Conservation (phyloP, 345 rosid species). For the Eucalyptus urophylla region DNA sequence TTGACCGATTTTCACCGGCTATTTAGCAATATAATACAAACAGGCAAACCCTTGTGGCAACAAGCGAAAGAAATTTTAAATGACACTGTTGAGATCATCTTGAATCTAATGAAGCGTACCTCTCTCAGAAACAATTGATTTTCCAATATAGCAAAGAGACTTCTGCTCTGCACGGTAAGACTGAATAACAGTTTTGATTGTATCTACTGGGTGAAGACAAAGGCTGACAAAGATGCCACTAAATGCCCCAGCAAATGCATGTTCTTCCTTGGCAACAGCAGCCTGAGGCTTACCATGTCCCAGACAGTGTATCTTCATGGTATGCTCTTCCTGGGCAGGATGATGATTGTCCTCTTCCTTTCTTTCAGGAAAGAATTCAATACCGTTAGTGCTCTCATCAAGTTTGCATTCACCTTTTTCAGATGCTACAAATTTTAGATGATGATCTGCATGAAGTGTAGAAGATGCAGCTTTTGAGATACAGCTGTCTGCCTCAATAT, state of each 20-base stretch:
- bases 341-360: neutral
- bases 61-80: neutral
- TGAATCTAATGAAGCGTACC: conserved; percentile 20
- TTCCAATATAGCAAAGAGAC: conserved; percentile 48
- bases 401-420: neutral
- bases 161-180: conserved; percentile 60
- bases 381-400: neutral
- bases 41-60: neutral
- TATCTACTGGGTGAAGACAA: conserved; percentile 90
- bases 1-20: neutral
- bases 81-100: neutral
- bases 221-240: conserved; percentile 80
- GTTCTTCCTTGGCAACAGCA: conserved; percentile 53
- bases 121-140: conserved; percentile 79
- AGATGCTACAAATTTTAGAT: conserved; percentile 13
- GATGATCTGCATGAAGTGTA: conserved; percentile 14
- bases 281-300: conserved; percentile 14
- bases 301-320: conserved; percentile 1
- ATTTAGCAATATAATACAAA: neutral
- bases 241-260: conserved; percentile 92
- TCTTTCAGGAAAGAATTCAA: conserved; percentile 7
- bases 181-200: conserved; percentile 71
- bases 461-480: conserved; percentile 10
- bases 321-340: conserved; percentile 2
- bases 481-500: conserved; percentile 7